phyloP scores from a whole-genome alignment of 192 early-diverging fungal genomes.

The Pilaira anomala region DNA sequence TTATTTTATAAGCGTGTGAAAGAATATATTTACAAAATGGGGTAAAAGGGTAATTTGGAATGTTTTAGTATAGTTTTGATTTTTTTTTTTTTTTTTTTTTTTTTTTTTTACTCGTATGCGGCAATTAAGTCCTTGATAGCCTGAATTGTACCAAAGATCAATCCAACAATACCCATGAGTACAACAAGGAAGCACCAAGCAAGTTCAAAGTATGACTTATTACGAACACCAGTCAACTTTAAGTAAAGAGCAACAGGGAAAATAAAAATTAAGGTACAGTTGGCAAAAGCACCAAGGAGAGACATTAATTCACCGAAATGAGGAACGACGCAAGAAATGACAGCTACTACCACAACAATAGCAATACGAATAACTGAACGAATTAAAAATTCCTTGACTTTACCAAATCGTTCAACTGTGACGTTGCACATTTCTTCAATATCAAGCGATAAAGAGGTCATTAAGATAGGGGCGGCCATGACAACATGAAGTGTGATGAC shows the following conservation, averaged over 20 bases:
- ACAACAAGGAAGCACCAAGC: constrained; percentile 52
- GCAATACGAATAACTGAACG: constrained; percentile 52
- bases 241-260: constrained; percentile 77
- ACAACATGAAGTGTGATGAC: constrained; percentile 81
- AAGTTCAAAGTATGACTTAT: constrained; percentile 41
- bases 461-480: constrained; percentile 72
- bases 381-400: constrained; percentile 49
- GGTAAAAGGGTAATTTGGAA: no score
- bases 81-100: no score
- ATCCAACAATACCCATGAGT: constrained; percentile 60
- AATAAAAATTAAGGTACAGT: constrained; percentile 76
- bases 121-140: constrained; percentile 47
- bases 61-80: no score
- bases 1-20: no score
- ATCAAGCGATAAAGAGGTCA: constrained; percentile 73
- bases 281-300: constrained; percentile 75
- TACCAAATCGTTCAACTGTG: constrained; percentile 50
- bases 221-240: constrained; percentile 58
- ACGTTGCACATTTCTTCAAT: constrained; percentile 66
- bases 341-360: constrained; percentile 51
- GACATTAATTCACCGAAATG: constrained; percentile 78
- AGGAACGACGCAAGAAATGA: constrained; percentile 65
- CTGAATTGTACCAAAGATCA: constrained; percentile 61
- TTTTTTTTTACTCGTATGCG: no score
- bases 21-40: no score